Percentiles rank a stretch among this genome's conserved stretches.
Conservation (phyloP, 2,329 filamentous ascomycete genomes). For the Pyrenophora graminea region DNA sequence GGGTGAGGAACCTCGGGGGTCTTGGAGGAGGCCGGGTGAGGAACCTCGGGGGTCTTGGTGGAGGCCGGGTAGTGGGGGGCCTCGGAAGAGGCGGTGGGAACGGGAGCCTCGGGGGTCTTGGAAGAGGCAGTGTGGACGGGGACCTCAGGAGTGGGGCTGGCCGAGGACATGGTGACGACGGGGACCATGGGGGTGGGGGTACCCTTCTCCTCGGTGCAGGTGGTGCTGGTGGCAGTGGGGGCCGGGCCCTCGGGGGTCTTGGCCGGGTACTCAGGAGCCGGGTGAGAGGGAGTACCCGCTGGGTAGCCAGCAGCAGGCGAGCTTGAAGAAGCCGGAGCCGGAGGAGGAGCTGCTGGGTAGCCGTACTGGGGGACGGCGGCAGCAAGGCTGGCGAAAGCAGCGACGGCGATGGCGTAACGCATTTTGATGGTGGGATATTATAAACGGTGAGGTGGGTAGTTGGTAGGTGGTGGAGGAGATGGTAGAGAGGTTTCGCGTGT, state of each 20-base stretch:
- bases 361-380: conserved; percentile 39
- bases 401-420: conserved; percentile 44
- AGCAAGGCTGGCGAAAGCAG: conserved; percentile 40
- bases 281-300: conserved; percentile 1
- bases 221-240: conserved; percentile 4
- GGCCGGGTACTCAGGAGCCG: conserved; percentile 16
- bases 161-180: neutral
- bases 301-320: conserved; percentile 19
- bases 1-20: conserved; percentile 15
- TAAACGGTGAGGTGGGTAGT: conserved; percentile 25
- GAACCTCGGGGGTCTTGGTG: conserved; percentile 14
- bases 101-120: conserved; percentile 11
- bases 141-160: conserved; percentile 5
- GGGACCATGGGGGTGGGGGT: neutral
- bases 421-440: conserved; percentile 45
- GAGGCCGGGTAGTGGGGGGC: neutral
- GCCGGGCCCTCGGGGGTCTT: conserved; percentile 16
- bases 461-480: conserved; percentile 14
- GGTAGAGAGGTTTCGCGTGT: conserved; percentile 20
- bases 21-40: conserved; percentile 7
- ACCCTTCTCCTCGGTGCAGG: neutral
- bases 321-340: conserved; percentile 19
- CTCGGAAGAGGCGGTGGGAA: neutral
- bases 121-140: conserved; percentile 12
- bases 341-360: conserved; percentile 11